Conservation (phyloP, 129 eudicot species). For the Pulicaria dysenterica region DNA sequence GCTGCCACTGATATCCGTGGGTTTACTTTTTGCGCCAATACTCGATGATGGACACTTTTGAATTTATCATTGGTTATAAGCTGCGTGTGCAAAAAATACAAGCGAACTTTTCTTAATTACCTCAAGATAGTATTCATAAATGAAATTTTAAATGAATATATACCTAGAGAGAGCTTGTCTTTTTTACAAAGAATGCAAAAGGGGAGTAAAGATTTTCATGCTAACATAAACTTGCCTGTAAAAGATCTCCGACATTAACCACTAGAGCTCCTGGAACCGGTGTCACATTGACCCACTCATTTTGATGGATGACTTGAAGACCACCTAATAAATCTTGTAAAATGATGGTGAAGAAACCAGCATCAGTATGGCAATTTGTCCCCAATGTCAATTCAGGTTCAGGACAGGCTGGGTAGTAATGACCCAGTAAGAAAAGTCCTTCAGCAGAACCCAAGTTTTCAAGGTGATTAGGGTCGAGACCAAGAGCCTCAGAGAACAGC, state of each 20-base stretch:
- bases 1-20: slow-evolving; percentile 55
- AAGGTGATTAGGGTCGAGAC: slow-evolving; percentile 33
- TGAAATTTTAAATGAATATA: too few species aligned
- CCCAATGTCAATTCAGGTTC: slow-evolving; percentile 40
- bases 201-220: background rate
- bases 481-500: slow-evolving; percentile 46
- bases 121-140: too few species aligned
- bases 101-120: too few species aligned
- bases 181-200: too few species aligned
- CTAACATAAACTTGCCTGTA: slow-evolving; percentile 43
- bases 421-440: slow-evolving; percentile 27
- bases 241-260: slow-evolving; percentile 37
- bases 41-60: slow-evolving; percentile 51
- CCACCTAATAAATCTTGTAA: slow-evolving; percentile 48
- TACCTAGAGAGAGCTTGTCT: too few species aligned
- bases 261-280: slow-evolving; percentile 41
- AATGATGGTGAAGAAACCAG: slow-evolving; percentile 34
- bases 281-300: slow-evolving; percentile 45
- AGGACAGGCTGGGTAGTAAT: slow-evolving; percentile 48
- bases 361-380: slow-evolving; percentile 26
- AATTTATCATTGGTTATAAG: slow-evolving; percentile 47
- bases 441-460: slow-evolving; percentile 31
- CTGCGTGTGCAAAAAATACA: slow-evolving; percentile 17
- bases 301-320: slow-evolving; percentile 32
- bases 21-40: slow-evolving; percentile 33